These are phyloP conservation scores for Saturnispora diversa DNA, from an alignment of 805 yeast genomes.

Conservation along the genomic window DNA sequence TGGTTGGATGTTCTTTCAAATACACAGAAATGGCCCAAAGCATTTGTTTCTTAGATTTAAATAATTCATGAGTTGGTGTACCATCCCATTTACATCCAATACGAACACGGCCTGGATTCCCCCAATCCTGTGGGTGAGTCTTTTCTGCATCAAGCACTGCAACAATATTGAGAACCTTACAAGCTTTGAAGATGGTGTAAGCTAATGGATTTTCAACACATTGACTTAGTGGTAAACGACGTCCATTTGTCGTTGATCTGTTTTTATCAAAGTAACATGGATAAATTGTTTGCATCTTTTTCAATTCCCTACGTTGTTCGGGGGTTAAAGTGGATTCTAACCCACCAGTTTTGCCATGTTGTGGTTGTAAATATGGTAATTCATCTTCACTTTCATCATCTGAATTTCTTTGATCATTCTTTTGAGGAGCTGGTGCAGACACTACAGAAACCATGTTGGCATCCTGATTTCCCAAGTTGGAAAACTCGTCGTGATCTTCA, in stretches of 20 bases:
- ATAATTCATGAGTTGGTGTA: slow-evolving; percentile 27
- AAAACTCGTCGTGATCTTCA: slow-evolving; percentile 74
- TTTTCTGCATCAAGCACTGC: slow-evolving; percentile 68
- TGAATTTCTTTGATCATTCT: slow-evolving; percentile 39
- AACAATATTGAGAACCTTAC: slow-evolving; percentile 24
- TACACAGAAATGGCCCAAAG: slow-evolving; percentile 53
- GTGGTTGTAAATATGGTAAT: not conserved
- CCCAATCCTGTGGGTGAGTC: slow-evolving; percentile 92
- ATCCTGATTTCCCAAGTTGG: slow-evolving; percentile 35
- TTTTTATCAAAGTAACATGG: slow-evolving; percentile 87
- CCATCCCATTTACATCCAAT: slow-evolving; percentile 52
- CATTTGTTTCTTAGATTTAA: slow-evolving; percentile 56
- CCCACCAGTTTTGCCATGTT: not conserved
- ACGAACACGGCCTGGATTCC: slow-evolving; percentile 94
- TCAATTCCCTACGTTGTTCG: slow-evolving; percentile 57
- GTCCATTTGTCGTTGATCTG: slow-evolving; percentile 71
- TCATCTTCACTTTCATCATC: not conserved
- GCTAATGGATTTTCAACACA: slow-evolving; percentile 89
- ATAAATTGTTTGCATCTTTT: slow-evolving; percentile 65
- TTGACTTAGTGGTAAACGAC: slow-evolving; percentile 60
- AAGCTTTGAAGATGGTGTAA: slow-evolving; percentile 70
- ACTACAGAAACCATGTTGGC: slow-evolving; percentile 92
- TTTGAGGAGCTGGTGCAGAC: slow-evolving; percentile 60
- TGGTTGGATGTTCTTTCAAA: slow-evolving; percentile 61
- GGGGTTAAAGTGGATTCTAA: slow-evolving; percentile 22